These are phyloP conservation scores for Leersia perrieri DNA, from an alignment of 176 grass and related monocot species.

Conservation along the genomic window DNA sequence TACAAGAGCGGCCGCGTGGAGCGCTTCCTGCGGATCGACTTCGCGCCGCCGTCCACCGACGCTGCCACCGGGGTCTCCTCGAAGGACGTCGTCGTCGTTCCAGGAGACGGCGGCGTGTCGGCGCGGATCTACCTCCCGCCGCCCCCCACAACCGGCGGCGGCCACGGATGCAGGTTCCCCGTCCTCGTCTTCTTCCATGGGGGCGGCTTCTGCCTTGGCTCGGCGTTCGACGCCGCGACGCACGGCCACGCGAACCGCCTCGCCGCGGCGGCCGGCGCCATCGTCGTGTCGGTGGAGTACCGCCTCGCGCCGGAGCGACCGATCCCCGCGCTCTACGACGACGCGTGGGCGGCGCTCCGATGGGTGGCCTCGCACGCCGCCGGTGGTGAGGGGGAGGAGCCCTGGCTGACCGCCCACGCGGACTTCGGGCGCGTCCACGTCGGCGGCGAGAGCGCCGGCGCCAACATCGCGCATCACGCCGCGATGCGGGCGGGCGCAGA, in stretches of 20 bases:
- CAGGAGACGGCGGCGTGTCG: not conserved
- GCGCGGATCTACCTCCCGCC: conserved; percentile 57
- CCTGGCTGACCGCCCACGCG: conserved; percentile 54
- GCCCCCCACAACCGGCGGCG: not conserved
- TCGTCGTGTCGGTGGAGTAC: conserved; percentile 65
- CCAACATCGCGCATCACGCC: conserved; percentile 68
- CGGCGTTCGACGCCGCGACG: conserved; percentile 45
- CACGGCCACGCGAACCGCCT: conserved; percentile 49
- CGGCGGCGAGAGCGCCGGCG: conserved; percentile 74
- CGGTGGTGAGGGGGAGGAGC: conserved; percentile 19
- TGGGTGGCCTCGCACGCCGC: conserved; percentile 61
- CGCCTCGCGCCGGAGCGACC: conserved; percentile 60
- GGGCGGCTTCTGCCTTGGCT: conserved; percentile 66
- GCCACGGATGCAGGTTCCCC: conserved; percentile 23
- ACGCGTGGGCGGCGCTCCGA: conserved; percentile 52
- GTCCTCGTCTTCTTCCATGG: conserved; percentile 60
- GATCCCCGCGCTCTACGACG: conserved; percentile 45
- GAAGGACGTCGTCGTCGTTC: conserved; percentile 38
- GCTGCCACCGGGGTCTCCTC: conserved; percentile 42
- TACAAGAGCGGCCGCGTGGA: conserved; percentile 65
- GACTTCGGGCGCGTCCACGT: conserved; percentile 61
- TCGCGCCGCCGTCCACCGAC: conserved; percentile 43
- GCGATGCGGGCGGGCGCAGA: conserved; percentile 58
- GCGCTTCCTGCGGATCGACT: conserved; percentile 48
- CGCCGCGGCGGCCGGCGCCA: conserved; percentile 32